Evolutionary conservation across 805 yeast genomes (phyloP).

Genomic region (Candida krabiensis): DNA sequence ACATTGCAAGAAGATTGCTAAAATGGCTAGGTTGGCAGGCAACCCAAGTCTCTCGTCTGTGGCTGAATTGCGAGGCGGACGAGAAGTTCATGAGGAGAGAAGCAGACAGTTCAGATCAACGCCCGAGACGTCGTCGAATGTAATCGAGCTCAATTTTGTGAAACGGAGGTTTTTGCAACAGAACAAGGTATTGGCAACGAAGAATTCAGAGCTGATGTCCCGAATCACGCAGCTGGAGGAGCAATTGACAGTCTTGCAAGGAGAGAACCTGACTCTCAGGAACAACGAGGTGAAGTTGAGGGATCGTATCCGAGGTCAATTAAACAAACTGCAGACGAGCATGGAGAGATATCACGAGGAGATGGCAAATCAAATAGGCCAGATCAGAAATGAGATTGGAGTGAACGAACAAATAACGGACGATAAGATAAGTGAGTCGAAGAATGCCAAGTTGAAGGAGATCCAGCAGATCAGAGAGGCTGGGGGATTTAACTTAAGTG

Average conservation of each 20-base stretch:
- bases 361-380: constrained; percentile 10
- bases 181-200: constrained; percentile 60
- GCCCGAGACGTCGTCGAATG: constrained; percentile 11
- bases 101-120: neutral
- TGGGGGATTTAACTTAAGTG: constrained; percentile 4
- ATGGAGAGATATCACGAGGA: constrained; percentile 13
- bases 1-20: constrained; percentile 4
- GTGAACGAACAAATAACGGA: constrained; percentile 2
- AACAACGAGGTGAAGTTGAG: constrained; percentile 21
- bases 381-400: constrained; percentile 12
- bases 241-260: constrained; percentile 32
- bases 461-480: constrained; percentile 7
- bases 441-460: constrained; percentile 11
- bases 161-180: constrained; percentile 38
- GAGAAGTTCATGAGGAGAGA: constrained; percentile 3
- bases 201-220: constrained; percentile 52
- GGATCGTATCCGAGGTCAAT: constrained; percentile 8
- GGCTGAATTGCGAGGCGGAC: neutral
- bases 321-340: constrained; percentile 10
- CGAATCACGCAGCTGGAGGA: constrained; percentile 54
- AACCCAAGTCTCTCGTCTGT: constrained; percentile 12
- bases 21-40: constrained; percentile 24
- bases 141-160: constrained; percentile 16
- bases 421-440: constrained; percentile 5
- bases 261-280: constrained; percentile 28